Evolutionary conservation across 78 protist genomes (phyloP).

Genomic region (Dictyostelium firmibasis): DNA sequence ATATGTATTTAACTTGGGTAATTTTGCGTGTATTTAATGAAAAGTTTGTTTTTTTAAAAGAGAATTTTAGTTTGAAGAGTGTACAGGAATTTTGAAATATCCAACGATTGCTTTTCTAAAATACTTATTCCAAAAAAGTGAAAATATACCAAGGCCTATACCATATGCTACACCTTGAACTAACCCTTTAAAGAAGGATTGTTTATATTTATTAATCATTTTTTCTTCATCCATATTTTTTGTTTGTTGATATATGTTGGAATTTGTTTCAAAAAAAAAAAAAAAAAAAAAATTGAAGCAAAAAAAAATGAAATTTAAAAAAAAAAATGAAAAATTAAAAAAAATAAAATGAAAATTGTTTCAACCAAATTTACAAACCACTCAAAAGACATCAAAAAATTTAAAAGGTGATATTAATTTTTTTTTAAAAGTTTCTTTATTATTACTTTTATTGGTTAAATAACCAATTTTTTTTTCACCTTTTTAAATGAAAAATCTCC

Average conservation of each 20-base stretch:
- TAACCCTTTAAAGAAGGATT: not conserved
- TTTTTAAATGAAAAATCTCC: not conserved
- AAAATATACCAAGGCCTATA: conserved; percentile 32
- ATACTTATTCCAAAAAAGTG: conserved; percentile 57
- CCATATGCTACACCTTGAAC: conserved; percentile 61
- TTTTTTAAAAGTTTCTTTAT: not conserved
- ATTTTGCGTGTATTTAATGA: not conserved
- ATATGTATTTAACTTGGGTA: too few relatives aligned
- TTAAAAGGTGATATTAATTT: too few relatives aligned
- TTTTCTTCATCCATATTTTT: not conserved
- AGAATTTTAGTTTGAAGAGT: not conserved
- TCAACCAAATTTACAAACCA: too few relatives aligned
- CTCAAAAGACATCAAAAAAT: too few relatives aligned
- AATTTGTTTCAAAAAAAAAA: not conserved
- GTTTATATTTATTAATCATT: conserved; percentile 7
- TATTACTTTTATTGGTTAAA: too few relatives aligned
- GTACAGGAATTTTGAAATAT: not conserved
- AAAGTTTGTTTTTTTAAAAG: not conserved
- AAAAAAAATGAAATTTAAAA: too few relatives aligned
- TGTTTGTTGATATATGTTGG: not conserved
- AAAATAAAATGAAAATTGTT: too few relatives aligned
- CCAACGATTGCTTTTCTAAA: not conserved
- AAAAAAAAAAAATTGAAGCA: not conserved
- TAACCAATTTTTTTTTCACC: not conserved
- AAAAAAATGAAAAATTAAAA: too few relatives aligned